phyloP scores from a whole-genome alignment of 345 rosid genomes.

The Rubroshorea leprosula region DNA sequence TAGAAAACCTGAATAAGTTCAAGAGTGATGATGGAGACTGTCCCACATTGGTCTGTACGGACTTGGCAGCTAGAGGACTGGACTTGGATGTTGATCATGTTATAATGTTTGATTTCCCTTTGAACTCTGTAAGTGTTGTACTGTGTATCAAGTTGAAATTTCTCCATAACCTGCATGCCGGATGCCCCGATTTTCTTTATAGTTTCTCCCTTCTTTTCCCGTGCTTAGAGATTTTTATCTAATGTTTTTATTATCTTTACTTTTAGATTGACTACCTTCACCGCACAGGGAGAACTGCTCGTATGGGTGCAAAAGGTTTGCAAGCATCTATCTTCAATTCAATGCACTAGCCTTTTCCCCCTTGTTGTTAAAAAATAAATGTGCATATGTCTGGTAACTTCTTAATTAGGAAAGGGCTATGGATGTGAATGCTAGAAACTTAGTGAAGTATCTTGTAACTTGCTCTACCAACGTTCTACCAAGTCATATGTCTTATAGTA shows the following conservation, averaged over 20 bases:
- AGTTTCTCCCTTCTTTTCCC: not conserved
- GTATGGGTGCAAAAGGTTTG: conserved; percentile 97
- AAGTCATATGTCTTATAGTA: no score
- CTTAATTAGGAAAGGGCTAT: no score
- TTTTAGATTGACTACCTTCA: conserved; percentile 91
- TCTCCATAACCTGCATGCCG: no score
- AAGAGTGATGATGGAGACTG: conserved; percentile 84
- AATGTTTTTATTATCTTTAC: conserved; percentile 3
- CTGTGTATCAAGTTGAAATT: not conserved
- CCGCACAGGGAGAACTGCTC: conserved; percentile 95
- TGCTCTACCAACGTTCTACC: no score
- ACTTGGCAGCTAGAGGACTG: conserved; percentile 92
- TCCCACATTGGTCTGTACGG: conserved; percentile 93
- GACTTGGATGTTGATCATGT: conserved; percentile 91
- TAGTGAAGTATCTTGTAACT: no score
- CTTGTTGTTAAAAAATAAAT: not conserved
- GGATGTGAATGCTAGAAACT: no score
- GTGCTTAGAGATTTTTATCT: conserved; percentile 1
- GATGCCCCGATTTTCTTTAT: no score
- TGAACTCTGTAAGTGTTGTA: conserved; percentile 62
- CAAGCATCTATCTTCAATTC: conserved; percentile 2
- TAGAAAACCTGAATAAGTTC: conserved; percentile 80
- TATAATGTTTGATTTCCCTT: conserved; percentile 91
- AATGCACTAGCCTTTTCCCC: conserved; percentile 1
- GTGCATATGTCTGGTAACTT: no score